These are phyloP conservation scores for Beauveria bassiana DNA, from an alignment of 2,329 filamentous ascomycete genomes.

Conservation along the genomic window DNA sequence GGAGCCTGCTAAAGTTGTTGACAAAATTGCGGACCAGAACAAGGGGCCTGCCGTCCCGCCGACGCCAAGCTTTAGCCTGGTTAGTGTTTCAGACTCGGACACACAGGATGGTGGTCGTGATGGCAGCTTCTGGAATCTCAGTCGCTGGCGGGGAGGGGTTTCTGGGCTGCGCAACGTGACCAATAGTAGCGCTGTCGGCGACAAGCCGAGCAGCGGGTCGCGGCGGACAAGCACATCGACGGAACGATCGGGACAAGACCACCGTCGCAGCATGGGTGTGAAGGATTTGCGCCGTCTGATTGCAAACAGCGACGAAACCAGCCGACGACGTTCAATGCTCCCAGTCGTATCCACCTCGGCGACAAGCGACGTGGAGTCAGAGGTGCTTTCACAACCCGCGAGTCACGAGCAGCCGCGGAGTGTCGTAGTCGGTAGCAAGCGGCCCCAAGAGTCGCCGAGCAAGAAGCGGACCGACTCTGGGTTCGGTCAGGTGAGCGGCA, in stretches of 20 bases:
- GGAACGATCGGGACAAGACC: conserved; percentile 22
- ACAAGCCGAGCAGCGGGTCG: conserved; percentile 12
- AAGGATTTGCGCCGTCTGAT: conserved; percentile 21
- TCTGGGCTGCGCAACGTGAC: conserved; percentile 26
- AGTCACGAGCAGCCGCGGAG: conserved; percentile 12
- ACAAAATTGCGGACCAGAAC: conserved; percentile 19
- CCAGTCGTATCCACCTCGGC: conserved; percentile 15
- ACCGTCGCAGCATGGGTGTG: conserved; percentile 24
- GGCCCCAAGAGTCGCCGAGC: conserved; percentile 14
- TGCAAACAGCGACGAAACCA: conserved; percentile 18
- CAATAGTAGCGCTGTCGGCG: conserved; percentile 17
- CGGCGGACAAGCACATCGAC: conserved; percentile 23
- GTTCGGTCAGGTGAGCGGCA: conserved; percentile 24
- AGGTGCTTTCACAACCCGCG: conserved; percentile 15
- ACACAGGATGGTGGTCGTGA: conserved; percentile 35
- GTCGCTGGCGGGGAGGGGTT: conserved; percentile 40
- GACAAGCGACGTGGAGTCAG: conserved; percentile 16
- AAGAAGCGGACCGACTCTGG: conserved; percentile 28
- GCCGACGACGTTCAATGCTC: conserved; percentile 24
- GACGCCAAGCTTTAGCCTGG: conserved; percentile 48
- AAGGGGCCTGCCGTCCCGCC: conserved; percentile 33
- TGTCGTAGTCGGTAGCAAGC: conserved; percentile 2
- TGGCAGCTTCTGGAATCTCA: conserved; percentile 49
- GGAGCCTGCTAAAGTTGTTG: conserved; percentile 2
- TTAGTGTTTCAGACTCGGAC: conserved; percentile 25